Evolutionary conservation across 2,329 filamentous ascomycete genomes (phyloP).

Genomic region (Xylariaceae sp.): DNA sequence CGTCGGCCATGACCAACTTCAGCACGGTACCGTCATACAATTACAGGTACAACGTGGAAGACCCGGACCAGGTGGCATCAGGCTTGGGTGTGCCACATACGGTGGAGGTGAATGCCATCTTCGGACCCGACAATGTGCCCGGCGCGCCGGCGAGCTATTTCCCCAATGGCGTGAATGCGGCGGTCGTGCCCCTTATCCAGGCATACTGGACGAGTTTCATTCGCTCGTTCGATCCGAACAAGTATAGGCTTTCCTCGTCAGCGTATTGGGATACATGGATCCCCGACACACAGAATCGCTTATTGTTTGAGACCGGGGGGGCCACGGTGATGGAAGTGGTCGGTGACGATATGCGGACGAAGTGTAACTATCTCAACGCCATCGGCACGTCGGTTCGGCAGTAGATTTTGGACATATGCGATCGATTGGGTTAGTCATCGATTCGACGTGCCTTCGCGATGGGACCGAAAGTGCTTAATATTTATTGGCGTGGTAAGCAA

Average conservation of each 20-base stretch:
- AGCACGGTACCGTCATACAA: constrained; percentile 50
- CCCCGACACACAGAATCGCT: constrained; percentile 30
- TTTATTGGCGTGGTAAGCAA: background rate
- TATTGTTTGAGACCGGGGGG: constrained; percentile 42
- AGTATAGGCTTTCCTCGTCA: constrained; percentile 22
- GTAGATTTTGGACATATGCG: constrained; percentile 26
- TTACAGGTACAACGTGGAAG: constrained; percentile 66
- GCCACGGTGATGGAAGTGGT: constrained; percentile 44
- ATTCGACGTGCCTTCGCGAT: background rate
- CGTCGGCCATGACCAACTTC: constrained; percentile 32
- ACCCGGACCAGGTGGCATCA: constrained; percentile 46
- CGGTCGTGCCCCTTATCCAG: constrained; percentile 58
- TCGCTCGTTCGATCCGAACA: constrained; percentile 60
- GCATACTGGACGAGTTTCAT: constrained; percentile 75
- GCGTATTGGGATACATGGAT: constrained; percentile 29
- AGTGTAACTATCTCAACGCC: constrained; percentile 46
- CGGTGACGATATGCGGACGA: constrained; percentile 35
- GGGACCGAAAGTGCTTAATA: background rate
- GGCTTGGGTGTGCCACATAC: constrained; percentile 65
- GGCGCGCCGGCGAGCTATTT: constrained; percentile 52
- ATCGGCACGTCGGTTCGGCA: constrained; percentile 48
- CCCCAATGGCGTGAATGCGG: constrained; percentile 48
- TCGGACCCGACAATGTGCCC: constrained; percentile 54
- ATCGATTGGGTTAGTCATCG: background rate
- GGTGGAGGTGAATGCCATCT: constrained; percentile 63